Evolutionary conservation across 495 filamentous ascomycete genomes (phyloP).

Genomic region (Chaetomium tenue): DNA sequence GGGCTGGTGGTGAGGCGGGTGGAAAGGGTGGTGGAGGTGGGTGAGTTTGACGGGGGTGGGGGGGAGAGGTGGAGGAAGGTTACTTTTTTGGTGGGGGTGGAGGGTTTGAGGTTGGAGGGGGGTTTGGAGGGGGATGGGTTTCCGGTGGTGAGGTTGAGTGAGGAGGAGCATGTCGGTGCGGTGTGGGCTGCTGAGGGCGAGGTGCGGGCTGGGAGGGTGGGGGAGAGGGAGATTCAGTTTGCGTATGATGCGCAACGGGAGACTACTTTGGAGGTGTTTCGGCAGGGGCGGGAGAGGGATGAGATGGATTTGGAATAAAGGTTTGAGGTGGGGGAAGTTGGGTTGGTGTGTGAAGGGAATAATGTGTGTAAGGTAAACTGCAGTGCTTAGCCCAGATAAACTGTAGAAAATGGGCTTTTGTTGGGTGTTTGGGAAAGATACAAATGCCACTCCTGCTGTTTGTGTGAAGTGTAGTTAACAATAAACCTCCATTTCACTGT

Average conservation of each 20-base stretch:
- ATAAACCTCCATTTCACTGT: too few species aligned
- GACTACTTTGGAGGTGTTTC: slow-evolving; percentile 30
- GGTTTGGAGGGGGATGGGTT: background rate
- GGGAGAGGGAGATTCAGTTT: slow-evolving; percentile 33
- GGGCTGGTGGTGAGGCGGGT: slow-evolving; percentile 36
- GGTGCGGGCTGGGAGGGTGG: slow-evolving; percentile 30
- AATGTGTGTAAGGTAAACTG: background rate
- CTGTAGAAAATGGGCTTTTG: too few species aligned
- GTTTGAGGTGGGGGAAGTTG: too few species aligned
- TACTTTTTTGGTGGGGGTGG: slow-evolving; percentile 37
- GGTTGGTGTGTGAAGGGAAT: background rate
- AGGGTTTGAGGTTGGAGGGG: slow-evolving; percentile 2
- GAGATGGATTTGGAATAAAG: background rate
- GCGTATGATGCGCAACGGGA: slow-evolving; percentile 33
- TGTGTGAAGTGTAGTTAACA: too few species aligned
- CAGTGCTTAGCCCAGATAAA: background rate
- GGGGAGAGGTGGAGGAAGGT: slow-evolving; percentile 35
- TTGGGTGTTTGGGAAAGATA: too few species aligned
- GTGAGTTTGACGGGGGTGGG: slow-evolving; percentile 24
- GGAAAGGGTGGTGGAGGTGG: slow-evolving; percentile 24
- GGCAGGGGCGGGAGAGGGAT: background rate
- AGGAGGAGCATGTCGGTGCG: slow-evolving; percentile 40
- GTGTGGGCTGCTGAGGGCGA: slow-evolving; percentile 42
- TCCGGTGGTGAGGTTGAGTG: slow-evolving; percentile 33
- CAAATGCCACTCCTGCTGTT: too few species aligned